Percentiles rank a stretch among this genome's conserved stretches.
These are phyloP conservation scores for Pneumocystis carinii DNA, from an alignment of 1,139 yeast genomes.

Conservation along the genomic window DNA sequence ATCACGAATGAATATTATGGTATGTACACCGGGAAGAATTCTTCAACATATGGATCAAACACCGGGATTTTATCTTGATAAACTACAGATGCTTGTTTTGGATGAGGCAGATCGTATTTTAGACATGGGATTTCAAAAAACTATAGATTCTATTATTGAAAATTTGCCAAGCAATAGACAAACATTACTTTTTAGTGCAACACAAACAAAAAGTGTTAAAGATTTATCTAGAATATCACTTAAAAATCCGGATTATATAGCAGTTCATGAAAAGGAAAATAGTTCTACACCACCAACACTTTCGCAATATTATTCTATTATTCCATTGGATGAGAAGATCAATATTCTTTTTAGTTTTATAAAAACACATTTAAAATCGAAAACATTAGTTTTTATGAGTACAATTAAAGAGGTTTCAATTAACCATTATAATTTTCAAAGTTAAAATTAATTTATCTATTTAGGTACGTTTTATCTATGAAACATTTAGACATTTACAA, in stretches of 20 bases:
- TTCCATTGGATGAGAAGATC: slow-evolving; percentile 64
- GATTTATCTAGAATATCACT: slow-evolving; percentile 82
- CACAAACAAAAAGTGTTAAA: slow-evolving; percentile 74
- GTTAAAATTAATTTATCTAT: background rate
- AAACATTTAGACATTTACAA: slow-evolving; percentile 75
- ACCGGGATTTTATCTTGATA: slow-evolving; percentile 65
- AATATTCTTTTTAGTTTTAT: slow-evolving; percentile 81
- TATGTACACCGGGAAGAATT: slow-evolving; percentile 93
- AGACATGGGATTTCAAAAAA: slow-evolving; percentile 91
- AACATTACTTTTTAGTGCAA: slow-evolving; percentile 79
- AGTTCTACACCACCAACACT: slow-evolving; percentile 67
- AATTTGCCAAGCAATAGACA: slow-evolving; percentile 73
- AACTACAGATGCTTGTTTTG: slow-evolving; percentile 65
- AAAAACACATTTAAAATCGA: slow-evolving; percentile 71
- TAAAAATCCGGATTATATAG: slow-evolving; percentile 50
- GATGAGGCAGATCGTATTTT: slow-evolving; percentile 95
- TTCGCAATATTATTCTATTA: slow-evolving; percentile 65
- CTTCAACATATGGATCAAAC: slow-evolving; percentile 93
- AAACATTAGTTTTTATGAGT: slow-evolving; percentile 76
- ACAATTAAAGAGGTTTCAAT: slow-evolving; percentile 56
- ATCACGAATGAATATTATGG: slow-evolving; percentile 65
- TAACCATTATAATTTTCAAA: background rate
- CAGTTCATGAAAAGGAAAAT: slow-evolving; percentile 35
- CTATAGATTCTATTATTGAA: slow-evolving; percentile 69
- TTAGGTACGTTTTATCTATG: slow-evolving; percentile 74